Evolutionary conservation across 345 rosid genomes (phyloP).

Genomic region (Corchorus capsularis): DNA sequence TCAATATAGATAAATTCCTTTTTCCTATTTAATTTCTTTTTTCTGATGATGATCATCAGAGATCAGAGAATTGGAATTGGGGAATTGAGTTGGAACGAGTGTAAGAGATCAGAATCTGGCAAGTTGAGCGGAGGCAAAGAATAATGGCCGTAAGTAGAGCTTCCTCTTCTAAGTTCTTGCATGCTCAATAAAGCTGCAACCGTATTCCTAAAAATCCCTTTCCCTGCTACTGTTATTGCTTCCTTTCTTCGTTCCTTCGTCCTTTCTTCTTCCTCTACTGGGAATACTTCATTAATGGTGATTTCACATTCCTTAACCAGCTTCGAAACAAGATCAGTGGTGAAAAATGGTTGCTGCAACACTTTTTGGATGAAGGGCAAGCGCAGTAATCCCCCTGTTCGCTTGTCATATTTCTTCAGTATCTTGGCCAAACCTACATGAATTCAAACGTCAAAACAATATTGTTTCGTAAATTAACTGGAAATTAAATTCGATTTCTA

Average conservation of each 20-base stretch:
- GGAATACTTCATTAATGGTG: constrained; percentile 61
- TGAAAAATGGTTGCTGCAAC: constrained; percentile 72
- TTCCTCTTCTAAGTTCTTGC: constrained; percentile 79
- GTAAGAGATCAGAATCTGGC: constrained; percentile 55
- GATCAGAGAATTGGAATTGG: constrained; percentile 55
- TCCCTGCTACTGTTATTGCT: constrained; percentile 42
- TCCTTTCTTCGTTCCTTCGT: constrained; percentile 19
- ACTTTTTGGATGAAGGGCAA: constrained; percentile 71
- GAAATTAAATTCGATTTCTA: background rate
- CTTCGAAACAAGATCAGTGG: constrained; percentile 71
- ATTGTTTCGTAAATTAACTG: background rate
- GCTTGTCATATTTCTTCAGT: constrained; percentile 88
- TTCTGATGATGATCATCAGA: background rate
- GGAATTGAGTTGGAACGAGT: constrained; percentile 44
- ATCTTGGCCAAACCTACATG: constrained; percentile 75
- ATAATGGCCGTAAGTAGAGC: constrained; percentile 66
- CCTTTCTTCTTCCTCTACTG: constrained; percentile 31
- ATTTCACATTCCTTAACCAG: constrained; percentile 73
- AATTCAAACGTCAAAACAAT: background rate
- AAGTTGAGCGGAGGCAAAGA: constrained; percentile 81
- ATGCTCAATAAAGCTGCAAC: constrained; percentile 72
- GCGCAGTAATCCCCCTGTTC: constrained; percentile 59
- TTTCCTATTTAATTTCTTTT: background rate
- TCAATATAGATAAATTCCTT: too few species aligned
- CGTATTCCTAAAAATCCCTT: constrained; percentile 73